These are phyloP conservation scores for Sclerotinia trifoliorum DNA, from an alignment of 2,329 filamentous ascomycete genomes.

Conservation along the genomic window DNA sequence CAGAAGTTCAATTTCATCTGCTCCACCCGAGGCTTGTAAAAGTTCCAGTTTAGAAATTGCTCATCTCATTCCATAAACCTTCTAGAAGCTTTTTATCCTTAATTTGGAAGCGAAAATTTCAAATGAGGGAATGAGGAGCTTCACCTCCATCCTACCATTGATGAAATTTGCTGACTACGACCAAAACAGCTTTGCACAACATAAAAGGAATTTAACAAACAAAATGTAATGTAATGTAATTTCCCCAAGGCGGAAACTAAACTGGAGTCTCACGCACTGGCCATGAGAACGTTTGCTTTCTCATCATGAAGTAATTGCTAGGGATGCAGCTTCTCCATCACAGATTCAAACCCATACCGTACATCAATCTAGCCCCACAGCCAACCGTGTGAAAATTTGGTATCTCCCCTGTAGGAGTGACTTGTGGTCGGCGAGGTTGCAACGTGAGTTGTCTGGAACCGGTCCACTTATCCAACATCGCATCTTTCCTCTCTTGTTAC, in stretches of 20 bases:
- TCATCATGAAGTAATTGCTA: not conserved
- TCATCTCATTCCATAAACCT: constrained; percentile 19
- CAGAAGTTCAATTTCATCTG: not conserved
- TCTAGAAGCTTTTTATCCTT: constrained; percentile 1
- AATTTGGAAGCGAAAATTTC: not conserved
- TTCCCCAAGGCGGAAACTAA: not conserved
- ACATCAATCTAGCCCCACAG: not conserved
- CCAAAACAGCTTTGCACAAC: not conserved
- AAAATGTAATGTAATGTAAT: not conserved
- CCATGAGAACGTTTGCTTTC: not conserved
- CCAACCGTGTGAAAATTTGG: not conserved
- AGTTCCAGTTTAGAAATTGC: constrained; percentile 13
- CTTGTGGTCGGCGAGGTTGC: constrained; percentile 13
- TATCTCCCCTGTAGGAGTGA: not conserved
- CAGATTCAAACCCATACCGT: not conserved
- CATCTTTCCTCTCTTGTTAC: not conserved
- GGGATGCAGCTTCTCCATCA: not conserved
- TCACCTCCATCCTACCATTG: not conserved
- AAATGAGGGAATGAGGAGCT: not conserved
- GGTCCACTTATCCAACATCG: constrained; percentile 1
- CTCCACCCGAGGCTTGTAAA: not conserved
- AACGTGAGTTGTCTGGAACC: constrained; percentile 7
- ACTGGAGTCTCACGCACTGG: constrained; percentile 1
- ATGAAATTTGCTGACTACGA: not conserved
- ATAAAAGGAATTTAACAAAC: not conserved